A percentile compares a stretch with the other conserved stretches of the same genome.
These are phyloP conservation scores for Kalaharituber pfeilii DNA, from an alignment of 2,329 filamentous ascomycete species.

Conservation along the genomic window DNA sequence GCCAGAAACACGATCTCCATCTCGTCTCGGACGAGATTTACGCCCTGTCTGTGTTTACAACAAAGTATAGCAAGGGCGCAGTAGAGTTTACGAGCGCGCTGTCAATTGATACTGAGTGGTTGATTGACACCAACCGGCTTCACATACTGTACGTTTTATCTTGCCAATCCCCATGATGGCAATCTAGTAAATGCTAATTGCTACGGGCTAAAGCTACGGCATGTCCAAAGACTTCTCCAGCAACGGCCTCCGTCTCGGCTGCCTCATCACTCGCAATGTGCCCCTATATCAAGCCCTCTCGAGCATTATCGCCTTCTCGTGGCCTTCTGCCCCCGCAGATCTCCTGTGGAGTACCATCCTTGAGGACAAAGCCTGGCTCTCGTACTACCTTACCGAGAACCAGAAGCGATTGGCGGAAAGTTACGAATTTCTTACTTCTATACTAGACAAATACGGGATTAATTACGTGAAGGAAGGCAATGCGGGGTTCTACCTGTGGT, in stretches of 20 bases:
- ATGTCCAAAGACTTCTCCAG: conserved; percentile 39
- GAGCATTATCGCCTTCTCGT: conserved; percentile 32
- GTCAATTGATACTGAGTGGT: conserved; percentile 29
- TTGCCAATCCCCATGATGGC: background rate
- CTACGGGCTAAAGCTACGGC: conserved; percentile 24
- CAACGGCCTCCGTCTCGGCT: conserved; percentile 38
- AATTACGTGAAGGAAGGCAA: conserved; percentile 34
- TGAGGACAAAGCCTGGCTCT: conserved; percentile 31
- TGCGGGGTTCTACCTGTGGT: conserved; percentile 41
- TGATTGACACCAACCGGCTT: conserved; percentile 35
- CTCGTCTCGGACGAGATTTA: conserved; percentile 44
- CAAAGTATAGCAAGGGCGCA: conserved; percentile 23
- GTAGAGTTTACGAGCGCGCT: conserved; percentile 32
- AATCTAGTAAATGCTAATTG: conserved; percentile 29
- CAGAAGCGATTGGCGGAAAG: conserved; percentile 27
- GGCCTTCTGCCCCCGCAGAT: conserved; percentile 32
- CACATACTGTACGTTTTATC: conserved; percentile 31
- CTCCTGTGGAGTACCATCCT: conserved; percentile 30
- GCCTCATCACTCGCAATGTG: conserved; percentile 34
- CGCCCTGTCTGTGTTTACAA: conserved; percentile 36
- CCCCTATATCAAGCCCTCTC: conserved; percentile 28
- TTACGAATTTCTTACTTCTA: conserved; percentile 28
- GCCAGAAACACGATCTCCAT: conserved; percentile 35
- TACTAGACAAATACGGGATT: conserved; percentile 30
- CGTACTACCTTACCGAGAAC: conserved; percentile 32